These are phyloP conservation scores for Metarhizium robertsii DNA, from an alignment of 2,329 filamentous ascomycete species.

Conservation along the genomic window DNA sequence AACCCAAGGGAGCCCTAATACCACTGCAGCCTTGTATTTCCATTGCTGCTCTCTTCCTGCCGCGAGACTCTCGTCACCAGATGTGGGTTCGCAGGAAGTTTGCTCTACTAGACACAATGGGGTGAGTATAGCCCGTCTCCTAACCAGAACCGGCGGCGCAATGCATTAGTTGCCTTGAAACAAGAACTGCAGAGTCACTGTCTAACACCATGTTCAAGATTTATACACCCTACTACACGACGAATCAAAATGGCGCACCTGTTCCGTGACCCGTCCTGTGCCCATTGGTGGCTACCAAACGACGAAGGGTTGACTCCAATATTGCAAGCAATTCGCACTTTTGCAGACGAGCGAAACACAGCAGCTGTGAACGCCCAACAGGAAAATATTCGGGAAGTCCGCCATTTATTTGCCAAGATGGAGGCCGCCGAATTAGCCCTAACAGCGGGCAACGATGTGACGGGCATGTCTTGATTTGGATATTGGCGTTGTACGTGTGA, in stretches of 20 bases:
- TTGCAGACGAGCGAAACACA: conserved; percentile 68
- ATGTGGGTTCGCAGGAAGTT: conserved; percentile 77
- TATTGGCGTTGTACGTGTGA: neutral
- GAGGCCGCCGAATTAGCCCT: conserved; percentile 14
- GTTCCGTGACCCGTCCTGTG: conserved; percentile 63
- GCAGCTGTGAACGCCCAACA: conserved; percentile 46
- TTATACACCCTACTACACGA: conserved; percentile 69
- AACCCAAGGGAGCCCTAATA: conserved; percentile 61
- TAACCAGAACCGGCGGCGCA: neutral
- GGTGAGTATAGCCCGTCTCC: conserved; percentile 45
- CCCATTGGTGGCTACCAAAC: conserved; percentile 83
- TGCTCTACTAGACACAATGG: conserved; percentile 65
- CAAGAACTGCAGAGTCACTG: neutral
- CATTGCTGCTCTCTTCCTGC: conserved; percentile 72
- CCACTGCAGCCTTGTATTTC: conserved; percentile 67
- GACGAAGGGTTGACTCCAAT: conserved; percentile 66
- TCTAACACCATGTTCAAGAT: conserved; percentile 40
- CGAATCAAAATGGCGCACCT: conserved; percentile 66
- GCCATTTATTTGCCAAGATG: conserved; percentile 60
- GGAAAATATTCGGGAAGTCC: conserved; percentile 65
- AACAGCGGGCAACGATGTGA: neutral
- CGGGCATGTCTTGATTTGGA: neutral
- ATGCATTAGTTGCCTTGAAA: neutral
- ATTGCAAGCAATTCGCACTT: conserved; percentile 66
- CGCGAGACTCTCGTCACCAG: conserved; percentile 59